A percentile compares a stretch with the other conserved stretches of the same genome.
Conservation (phyloP, 768 basidiomycete species). For the Termitomyces sp. region DNA sequence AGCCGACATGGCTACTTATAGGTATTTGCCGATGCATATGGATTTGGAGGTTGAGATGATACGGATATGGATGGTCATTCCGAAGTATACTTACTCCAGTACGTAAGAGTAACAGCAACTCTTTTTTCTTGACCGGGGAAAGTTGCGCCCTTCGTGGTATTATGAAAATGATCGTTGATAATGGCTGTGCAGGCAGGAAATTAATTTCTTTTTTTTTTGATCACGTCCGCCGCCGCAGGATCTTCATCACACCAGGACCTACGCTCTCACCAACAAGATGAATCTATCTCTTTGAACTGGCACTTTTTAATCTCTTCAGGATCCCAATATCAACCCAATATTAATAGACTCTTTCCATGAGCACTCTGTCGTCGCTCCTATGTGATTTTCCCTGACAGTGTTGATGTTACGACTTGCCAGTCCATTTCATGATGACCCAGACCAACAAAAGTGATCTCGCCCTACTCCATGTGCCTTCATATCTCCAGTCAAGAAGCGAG, state of each 20-base stretch:
- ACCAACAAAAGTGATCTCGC: background rate
- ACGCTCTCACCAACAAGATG: too few species aligned
- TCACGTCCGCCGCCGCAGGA: too few species aligned
- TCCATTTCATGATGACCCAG: background rate
- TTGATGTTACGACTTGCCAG: background rate
- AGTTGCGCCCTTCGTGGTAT: constrained; percentile 4
- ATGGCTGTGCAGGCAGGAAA: background rate
- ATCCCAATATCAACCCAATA: background rate
- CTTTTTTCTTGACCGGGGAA: constrained; percentile 7
- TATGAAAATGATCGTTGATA: background rate
- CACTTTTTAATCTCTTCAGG: background rate
- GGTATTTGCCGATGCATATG: constrained; percentile 22
- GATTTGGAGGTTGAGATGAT: constrained; percentile 4
- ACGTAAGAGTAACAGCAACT: constrained; percentile 3
- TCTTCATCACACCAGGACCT: too few species aligned
- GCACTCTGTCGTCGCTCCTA: background rate
- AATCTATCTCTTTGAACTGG: too few species aligned
- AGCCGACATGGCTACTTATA: constrained; percentile 25
- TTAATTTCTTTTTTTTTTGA: too few species aligned
- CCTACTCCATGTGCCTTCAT: background rate
- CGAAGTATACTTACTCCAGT: constrained; percentile 8
- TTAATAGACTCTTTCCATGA: background rate
- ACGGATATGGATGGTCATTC: constrained; percentile 14
- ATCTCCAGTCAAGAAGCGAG: background rate
- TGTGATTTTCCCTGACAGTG: background rate